Base-by-base conservation (phyloP, 306 rosid genomes). In the Dryas alaskensis region DNA sequence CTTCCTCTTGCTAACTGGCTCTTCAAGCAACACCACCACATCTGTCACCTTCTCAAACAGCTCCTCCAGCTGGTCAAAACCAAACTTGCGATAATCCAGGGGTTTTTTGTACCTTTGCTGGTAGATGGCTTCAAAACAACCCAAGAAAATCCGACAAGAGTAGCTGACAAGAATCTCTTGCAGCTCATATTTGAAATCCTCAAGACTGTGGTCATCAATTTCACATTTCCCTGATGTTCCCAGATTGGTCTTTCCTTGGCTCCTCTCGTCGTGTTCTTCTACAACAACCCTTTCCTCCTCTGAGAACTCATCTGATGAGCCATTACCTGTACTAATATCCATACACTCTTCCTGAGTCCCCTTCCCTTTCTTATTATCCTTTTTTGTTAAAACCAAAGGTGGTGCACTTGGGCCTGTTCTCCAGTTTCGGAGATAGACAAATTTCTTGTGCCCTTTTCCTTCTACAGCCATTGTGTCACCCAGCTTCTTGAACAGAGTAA, bases 111-210 rank as follows among this genome's bases (percentile, higher is more conserved):
- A 92, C 54, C 99, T 78, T 69, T 88, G 97, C 80, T 75, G 67
- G 78, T 94, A 94, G 80, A 94, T 78, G 5, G 68, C 90, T 84
- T 92, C 93, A 17, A 94, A 94, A 76, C 82, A 84, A 68, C 90
- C 95, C 10, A 94, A 58, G 80, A 78, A 81, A 76, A 94, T 92
- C 76, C 82, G 78, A 74, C 98, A 94, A 37, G 99, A 94, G 82
- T 92, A 94, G 88, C 97, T 90, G 25, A 94, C 99, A 4, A 94
- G 85, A 78, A 94, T 92, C 90, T 94, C 99, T 61, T 89, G 96
- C 69, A 94, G 83, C 80, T 94, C 96, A 54, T 78, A 69, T 78
- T 90, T 94, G 84, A 94, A 94, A 78, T 79, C 83, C 78, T 86
- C 89, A 6, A 94, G 87, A 70, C 48, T 1, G 31, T 25, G 37